A percentile compares a stretch with the other conserved stretches of the same genome.
Conservation (phyloP, 1,284 basidiomycete genomes). For the Marasmius oreades region DNA sequence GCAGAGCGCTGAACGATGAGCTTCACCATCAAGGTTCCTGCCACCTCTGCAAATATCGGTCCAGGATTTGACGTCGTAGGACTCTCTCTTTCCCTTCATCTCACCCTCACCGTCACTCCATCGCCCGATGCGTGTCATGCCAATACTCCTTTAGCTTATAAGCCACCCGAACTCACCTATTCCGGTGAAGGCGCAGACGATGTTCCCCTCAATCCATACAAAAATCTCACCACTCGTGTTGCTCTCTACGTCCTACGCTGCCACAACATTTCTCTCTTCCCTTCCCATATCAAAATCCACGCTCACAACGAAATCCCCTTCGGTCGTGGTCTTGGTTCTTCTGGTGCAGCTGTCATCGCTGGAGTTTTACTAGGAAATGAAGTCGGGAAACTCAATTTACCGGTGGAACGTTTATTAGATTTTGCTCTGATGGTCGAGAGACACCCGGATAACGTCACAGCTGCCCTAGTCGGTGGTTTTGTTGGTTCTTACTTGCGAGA, state of each 20-base stretch:
- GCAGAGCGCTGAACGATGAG: neutral
- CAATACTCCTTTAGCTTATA: slow-evolving; percentile 29
- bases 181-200: slow-evolving; percentile 87
- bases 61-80: slow-evolving; percentile 99
- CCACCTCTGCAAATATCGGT: slow-evolving; percentile 97
- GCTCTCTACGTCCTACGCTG: slow-evolving; percentile 96
- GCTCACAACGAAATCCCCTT: slow-evolving; percentile 96
- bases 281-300: slow-evolving; percentile 69
- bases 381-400: slow-evolving; percentile 73
- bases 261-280: slow-evolving; percentile 74
- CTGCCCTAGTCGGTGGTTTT: slow-evolving; percentile 95
- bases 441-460: slow-evolving; percentile 99
- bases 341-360: slow-evolving; percentile 96
- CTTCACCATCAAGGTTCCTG: slow-evolving; percentile 82
- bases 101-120: slow-evolving; percentile 73
- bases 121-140: slow-evolving; percentile 17
- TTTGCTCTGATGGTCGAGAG: slow-evolving; percentile 99
- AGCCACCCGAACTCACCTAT: slow-evolving; percentile 72
- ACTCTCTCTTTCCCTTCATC: slow-evolving; percentile 87
- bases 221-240: slow-evolving; percentile 97
- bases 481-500: slow-evolving; percentile 97
- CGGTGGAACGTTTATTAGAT: slow-evolving; percentile 80
- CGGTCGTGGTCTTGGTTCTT: slow-evolving; percentile 94
- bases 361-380: slow-evolving; percentile 89
- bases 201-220: slow-evolving; percentile 93